Base-by-base conservation (phyloP, 1,139 yeast genomes). In the Lodderomyces pseudojiufengensis region DNA sequence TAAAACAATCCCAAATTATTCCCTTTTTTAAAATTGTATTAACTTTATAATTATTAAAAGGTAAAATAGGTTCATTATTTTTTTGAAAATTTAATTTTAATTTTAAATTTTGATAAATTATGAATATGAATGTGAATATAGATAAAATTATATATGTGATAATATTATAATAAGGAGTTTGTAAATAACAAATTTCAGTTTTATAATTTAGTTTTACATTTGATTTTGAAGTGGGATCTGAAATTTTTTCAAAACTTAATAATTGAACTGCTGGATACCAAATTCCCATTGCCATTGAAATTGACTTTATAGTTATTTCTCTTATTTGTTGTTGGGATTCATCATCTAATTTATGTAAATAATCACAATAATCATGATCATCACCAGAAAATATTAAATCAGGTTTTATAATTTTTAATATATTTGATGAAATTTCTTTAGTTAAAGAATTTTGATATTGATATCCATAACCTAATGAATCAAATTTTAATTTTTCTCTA, bases 321-420 rank as follows among this genome's bases (percentile, higher is more conserved):
- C 71, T 50, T 1, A 48, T 42, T 4, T 43, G 40, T 4, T 43
- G 38, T 10, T 51, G 48, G n/a, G n/a, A 13, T 29, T 18, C 7
- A 18, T 18, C 20, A 18, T 18, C n/a, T n/a, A n/a, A n/a, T n/a
- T n/a, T 14, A 47, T 74, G 80, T 3, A 42, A 38, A 4, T 72
- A 54, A 43, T 73, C 78, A 49, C 82, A 76, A 49, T 71, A 73
- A 48, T 94, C 98, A 61, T 94, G 99, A 56, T 92, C 98, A 55
- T 92, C 99, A 1, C 99, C 99, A 2, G 95, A 79, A 54, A 87
- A 85, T 1, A 86, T 70, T 7, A 82, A 61, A 16, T 67, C 63
- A 0, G 99, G 99, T 35, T 72, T 63, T 1, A 88, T 54, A 5
- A 60, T 58, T 3, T 65, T 51, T 27, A 92, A 57, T 6, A 92